These are phyloP conservation scores for Geranomyces michiganensis DNA, from an alignment of 192 early-diverging fungal genomes.

Conservation along the genomic window DNA sequence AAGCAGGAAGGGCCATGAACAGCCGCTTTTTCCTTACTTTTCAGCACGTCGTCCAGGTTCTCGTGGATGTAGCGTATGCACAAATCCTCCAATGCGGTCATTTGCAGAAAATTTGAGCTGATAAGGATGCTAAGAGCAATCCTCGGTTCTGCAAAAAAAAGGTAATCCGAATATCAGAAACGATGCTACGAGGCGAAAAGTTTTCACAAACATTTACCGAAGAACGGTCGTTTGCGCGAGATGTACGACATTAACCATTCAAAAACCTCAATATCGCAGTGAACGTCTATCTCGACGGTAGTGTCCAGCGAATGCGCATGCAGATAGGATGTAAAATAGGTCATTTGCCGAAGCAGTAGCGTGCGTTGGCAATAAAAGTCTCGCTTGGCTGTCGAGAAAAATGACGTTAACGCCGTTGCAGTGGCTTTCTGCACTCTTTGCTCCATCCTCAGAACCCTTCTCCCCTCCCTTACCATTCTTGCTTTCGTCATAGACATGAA, in stretches of 20 bases:
- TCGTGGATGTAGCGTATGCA: slow-evolving; percentile 54
- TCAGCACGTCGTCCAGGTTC: slow-evolving; percentile 50
- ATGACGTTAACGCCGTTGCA: neutral
- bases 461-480: slow-evolving; percentile 43
- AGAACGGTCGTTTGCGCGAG: slow-evolving; percentile 34
- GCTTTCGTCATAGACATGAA: slow-evolving; percentile 59
- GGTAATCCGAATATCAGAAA: neutral
- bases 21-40: slow-evolving; percentile 30
- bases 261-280: slow-evolving; percentile 63
- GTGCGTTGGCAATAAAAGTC: slow-evolving; percentile 55
- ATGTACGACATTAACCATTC: slow-evolving; percentile 58
- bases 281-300: slow-evolving; percentile 57
- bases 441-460: neutral
- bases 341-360: slow-evolving; percentile 53
- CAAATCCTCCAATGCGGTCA: slow-evolving; percentile 47
- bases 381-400: slow-evolving; percentile 38
- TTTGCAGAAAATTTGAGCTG: slow-evolving; percentile 57
- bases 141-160: slow-evolving; percentile 39
- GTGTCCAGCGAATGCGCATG: slow-evolving; percentile 28
- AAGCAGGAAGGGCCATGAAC: too few relatives aligned
- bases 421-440: neutral
- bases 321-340: slow-evolving; percentile 50
- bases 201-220: slow-evolving; percentile 34
- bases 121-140: slow-evolving; percentile 55
- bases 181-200: too few relatives aligned